Conservation (phyloP, 305 asterid species). For the Fraxinus sp. region DNA sequence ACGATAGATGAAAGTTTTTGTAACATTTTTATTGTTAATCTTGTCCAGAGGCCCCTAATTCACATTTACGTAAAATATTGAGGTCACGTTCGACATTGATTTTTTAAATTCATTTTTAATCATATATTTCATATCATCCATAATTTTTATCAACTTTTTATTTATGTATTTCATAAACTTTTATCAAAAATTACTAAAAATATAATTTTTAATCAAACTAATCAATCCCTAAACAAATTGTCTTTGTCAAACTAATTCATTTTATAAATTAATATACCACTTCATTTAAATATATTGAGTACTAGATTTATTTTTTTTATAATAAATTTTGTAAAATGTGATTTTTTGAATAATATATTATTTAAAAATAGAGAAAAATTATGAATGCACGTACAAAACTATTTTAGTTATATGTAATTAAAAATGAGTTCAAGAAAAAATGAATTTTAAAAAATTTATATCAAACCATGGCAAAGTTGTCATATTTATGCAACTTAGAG, state of each 20-base stretch:
- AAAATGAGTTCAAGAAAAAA: too few species aligned
- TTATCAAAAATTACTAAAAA: too few species aligned
- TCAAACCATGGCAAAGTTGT: not conserved
- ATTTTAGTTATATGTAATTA: too few species aligned
- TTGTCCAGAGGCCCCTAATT: not conserved
- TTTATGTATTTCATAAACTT: too few species aligned
- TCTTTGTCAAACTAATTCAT: not conserved
- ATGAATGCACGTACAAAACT: not conserved
- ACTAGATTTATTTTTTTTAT: too few species aligned
- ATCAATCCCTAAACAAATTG: not conserved
- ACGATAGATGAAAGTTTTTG: not conserved
- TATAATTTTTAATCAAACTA: not conserved
- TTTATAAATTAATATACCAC: not conserved
- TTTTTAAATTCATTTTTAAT: too few species aligned
- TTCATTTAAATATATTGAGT: not conserved
- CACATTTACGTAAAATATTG: not conserved
- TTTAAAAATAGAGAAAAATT: too few species aligned
- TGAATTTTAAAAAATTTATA: too few species aligned
- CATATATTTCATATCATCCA: too few species aligned
- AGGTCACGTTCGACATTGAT: not conserved
- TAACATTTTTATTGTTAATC: not conserved
- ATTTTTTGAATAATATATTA: too few species aligned
- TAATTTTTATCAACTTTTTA: not conserved
- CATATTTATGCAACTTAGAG: not conserved
- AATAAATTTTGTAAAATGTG: too few species aligned